Evolutionary conservation across 1,284 basidiomycete species (phyloP), one percentile per base, ranked within the genome.

Genomic region (Ustilago esculenta): DNA sequence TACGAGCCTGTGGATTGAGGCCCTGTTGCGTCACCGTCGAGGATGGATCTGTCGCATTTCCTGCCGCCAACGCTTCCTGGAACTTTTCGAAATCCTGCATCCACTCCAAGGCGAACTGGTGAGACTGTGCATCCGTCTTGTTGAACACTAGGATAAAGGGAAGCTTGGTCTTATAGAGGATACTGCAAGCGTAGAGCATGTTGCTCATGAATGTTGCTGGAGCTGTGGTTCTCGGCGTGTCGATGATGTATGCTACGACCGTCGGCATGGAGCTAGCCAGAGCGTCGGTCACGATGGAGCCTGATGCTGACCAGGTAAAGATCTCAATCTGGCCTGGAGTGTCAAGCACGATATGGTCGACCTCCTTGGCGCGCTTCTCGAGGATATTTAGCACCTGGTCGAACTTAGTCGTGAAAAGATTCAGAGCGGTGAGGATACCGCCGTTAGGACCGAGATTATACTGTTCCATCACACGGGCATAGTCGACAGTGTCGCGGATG

Each of bases 201-300:
- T 99, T 99, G 49, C 90, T 93, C 96, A 98, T 99, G 83, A 99
- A 99, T 0, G 96, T 99, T 6, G 95, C 93, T 0, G 96, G 96
- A 0, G 94, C 89, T 0, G 90, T 90, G 10, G 94, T 95, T 56
- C 96, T 87, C 15, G 96, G 95, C 2, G 96, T 98, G 83, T 99
- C 96, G 77, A 99, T 93, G 59, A 99, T 88, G 82, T 98, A 99
- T 11, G 94, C 96, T 33, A 99, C 89, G 21, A 94, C 92, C 0
- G 95, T 91, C 0, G 96, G 96, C 64, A 98, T 85, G 0, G 93
- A 88, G 10, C 92, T 91, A 0, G 95, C 95, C 27, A 98, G 86
- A n/a, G 96, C 92, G 80, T 98, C 94, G 17, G 96, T 98, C 76
- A 99, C 97, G 81, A 99, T 98, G 4, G 94, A 90, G 3, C 96